Base-by-base conservation (phyloP, 108 stramenopile species). In the Nannochloropsis salina region DNA sequence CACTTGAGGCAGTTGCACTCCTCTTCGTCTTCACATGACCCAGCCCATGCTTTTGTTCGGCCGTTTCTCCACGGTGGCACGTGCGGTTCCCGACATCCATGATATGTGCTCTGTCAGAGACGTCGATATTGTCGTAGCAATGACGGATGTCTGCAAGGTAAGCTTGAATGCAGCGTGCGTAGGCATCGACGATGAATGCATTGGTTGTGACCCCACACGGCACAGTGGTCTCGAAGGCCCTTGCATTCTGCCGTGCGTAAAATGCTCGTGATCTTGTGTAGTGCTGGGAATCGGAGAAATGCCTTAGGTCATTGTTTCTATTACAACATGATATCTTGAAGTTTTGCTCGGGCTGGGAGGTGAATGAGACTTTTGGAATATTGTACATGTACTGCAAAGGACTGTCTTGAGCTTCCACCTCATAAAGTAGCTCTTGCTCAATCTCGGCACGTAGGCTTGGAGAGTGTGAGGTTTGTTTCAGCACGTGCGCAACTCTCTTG, bases 251-350 rank as follows among this genome's bases (percentile, higher is more conserved):
- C 61, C 61, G 61, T n/a, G 61, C 61, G 61, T 74, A 74, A 74
- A 74, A 74, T 4, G 3, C n/a, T 74, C 61, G 61, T n/a, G 61
- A 74, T n/a, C n/a, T n/a, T n/a, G n/a, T 74, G 61, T 74, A 74
- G 61, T n/a, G 61, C 61, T n/a, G 61, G 61, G 61, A 74, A n/a
- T 74, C 61, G 61, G 61, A 74, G 61, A 74, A 74, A n/a, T 74
- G 61, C 61, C 61, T 74, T 74, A n/a, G n/a, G 61, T 74, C 20
- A n/a, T 74, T 74, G 61, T 74, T 3, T 74, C 61, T 74, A n/a
- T n/a, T 8, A 74, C 61, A 74, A 3, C 31, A 31, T 31, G 1
- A 31, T 31, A 31, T 31, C 31, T 31, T 31, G 61, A 74, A n/a
- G 6, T 74, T n/a, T 15, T 51, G 47, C 47, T 51, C 47, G 20